Evolutionary conservation across 805 yeast genomes (phyloP).

Genomic region (Myxozyma lipomycoides): DNA sequence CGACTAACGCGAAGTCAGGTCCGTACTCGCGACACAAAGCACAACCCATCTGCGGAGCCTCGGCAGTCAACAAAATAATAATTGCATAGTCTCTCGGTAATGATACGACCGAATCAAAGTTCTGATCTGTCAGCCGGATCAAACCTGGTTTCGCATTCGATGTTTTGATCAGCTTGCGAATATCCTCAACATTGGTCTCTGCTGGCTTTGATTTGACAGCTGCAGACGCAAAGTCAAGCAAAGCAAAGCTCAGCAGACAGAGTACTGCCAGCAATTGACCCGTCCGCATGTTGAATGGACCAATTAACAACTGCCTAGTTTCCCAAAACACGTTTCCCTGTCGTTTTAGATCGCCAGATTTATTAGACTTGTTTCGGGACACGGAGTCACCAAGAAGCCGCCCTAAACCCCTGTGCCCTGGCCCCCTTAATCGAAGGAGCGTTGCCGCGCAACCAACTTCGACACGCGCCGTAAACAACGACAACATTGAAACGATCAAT

Average conservation of each 20-base stretch:
- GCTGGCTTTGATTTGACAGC: not conserved
- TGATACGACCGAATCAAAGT: slow-evolving; percentile 51
- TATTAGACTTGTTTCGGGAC: too few relatives aligned
- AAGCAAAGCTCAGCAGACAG: not conserved
- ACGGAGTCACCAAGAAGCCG: too few relatives aligned
- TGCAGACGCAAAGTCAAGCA: slow-evolving; percentile 1
- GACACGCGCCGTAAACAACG: too few relatives aligned
- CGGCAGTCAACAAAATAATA: slow-evolving; percentile 68
- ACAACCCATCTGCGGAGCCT: slow-evolving; percentile 71
- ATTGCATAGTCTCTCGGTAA: slow-evolving; percentile 69
- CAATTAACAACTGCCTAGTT: too few relatives aligned
- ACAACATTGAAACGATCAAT: too few relatives aligned
- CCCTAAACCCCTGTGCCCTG: too few relatives aligned
- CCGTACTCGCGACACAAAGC: slow-evolving; percentile 63
- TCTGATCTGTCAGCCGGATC: slow-evolving; percentile 55
- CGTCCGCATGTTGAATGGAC: not conserved
- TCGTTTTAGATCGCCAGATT: too few relatives aligned
- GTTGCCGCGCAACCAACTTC: too few relatives aligned
- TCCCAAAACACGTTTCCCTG: too few relatives aligned
- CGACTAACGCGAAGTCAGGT: slow-evolving; percentile 61
- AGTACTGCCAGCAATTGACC: not conserved
- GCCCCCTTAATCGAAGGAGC: too few relatives aligned
- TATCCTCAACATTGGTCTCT: slow-evolving; percentile 8
- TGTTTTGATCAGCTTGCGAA: slow-evolving; percentile 13
- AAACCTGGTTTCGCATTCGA: slow-evolving; percentile 33